These are phyloP conservation scores for Populus deltoides DNA, from an alignment of 345 rosid genomes.

Conservation along the genomic window DNA sequence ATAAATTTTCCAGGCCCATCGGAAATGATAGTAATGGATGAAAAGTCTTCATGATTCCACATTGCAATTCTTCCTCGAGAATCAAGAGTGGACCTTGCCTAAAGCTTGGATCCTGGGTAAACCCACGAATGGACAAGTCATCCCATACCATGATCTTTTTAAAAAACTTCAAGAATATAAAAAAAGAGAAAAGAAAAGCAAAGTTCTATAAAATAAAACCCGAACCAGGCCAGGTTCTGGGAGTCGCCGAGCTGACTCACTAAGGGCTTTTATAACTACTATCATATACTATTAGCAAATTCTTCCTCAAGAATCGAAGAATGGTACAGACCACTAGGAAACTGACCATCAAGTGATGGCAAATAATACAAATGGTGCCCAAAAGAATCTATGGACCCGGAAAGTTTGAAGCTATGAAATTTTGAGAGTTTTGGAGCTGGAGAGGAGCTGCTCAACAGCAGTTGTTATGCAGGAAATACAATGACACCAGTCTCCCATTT, in stretches of 20 bases:
- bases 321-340: background rate
- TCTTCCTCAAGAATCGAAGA: background rate
- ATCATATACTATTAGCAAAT: too few relatives aligned
- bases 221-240: too few relatives aligned
- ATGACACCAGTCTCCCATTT: background rate
- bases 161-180: too few relatives aligned
- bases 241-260: too few relatives aligned
- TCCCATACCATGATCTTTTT: too few relatives aligned
- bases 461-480: background rate
- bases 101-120: too few relatives aligned
- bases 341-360: background rate
- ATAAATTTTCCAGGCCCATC: background rate
- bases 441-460: background rate
- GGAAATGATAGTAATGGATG: background rate
- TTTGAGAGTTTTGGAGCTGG: background rate
- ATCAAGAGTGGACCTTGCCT: background rate
- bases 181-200: too few relatives aligned
- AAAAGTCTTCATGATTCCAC: background rate
- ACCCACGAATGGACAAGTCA: too few relatives aligned
- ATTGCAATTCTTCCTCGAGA: background rate
- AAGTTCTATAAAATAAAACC: too few relatives aligned
- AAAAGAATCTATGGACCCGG: background rate
- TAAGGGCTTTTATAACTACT: too few relatives aligned
- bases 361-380: background rate
- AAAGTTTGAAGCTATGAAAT: background rate